Base-by-base conservation (phyloP, 2,329 filamentous ascomycete genomes). In the Fusarium pseudograminearum region DNA sequence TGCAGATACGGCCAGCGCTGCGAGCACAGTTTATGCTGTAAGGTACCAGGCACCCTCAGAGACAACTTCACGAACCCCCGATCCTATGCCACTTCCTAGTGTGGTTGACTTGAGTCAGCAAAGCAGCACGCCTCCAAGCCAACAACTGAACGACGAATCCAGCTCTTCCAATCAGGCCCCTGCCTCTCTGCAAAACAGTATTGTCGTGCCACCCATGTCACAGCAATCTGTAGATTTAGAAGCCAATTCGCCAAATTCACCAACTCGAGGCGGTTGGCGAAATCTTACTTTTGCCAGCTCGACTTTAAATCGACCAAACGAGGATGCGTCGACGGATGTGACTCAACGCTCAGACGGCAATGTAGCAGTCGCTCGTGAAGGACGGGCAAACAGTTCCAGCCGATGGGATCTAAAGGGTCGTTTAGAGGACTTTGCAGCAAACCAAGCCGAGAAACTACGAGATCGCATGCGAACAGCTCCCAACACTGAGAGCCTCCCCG, bases 21-120 rank as follows among this genome's bases (percentile, higher is more conserved):
- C 87, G 45, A 90, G 88, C 75, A 90, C 88, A 2, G 85, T 88
- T 5, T 91, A 91, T 67, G 86, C 87, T 9, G 83, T 90, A 36
- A 83, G 87, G 54, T 90, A 90, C 68, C 87, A 89, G 57, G 82
- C 86, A 14, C 80, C 86, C 9, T 85, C 86, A 3, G 88, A 88
- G 60, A 81, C 82, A 18, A 81, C 82, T 7, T 81, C 82, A 7
- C 80, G 81, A 54, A 83, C 83, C 11, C 83, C 83, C 4, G 82
- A 85, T n/a, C 78, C 73, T 15, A 40, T 74, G 36, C 71, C 74
- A 6, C 74, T 73, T 9, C 73, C 73, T 57, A 67, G 74, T 65
- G 64, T 76, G 55, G 61, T 77, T 45, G 74, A 80, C 7, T 60
- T 80, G 28, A 79, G 80, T 15, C 76, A 78, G 31, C 80, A 80